Base-by-base conservation (phyloP, 148 eudicot species). In the Euryodendron excelsum region DNA sequence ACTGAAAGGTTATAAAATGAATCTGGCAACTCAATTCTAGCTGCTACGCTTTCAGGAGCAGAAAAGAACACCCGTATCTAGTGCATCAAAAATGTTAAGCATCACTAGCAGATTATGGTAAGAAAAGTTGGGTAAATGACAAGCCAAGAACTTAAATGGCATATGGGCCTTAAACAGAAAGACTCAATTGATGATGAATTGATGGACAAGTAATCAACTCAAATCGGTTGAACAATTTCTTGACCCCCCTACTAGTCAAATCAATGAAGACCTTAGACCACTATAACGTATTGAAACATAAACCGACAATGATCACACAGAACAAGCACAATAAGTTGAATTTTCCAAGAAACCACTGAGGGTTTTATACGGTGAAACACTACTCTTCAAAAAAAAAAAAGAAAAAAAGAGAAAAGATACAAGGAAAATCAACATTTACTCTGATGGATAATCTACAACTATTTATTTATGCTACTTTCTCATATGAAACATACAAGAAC, bases 21-120 rank as follows among this genome's bases (percentile, higher is more conserved):
- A 37, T 96, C 97, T 0, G 98, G 99, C 75, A 96, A 85, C 81
- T 86, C 93, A 80, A 96, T 96, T 79, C 80, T 92, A 5, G 98
- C 97, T 47, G 98, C 99, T 41, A 81, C 84, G 67, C 82, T 93
- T 77, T 92, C 99, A 63, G 97, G 69, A 36, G 90, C 97, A 31
- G 97, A 90, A 82, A 92, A 96, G 90, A 93, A 93, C 44, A 96
- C 97, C 60, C 85, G 85, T 48, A 85, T 86, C 89, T 96, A 75
- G 47, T 36, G 74, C 25, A 64, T 52, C 1, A 36, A 77, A 45
- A 41, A 41, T 4, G 8, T 1, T n/a, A n/a, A n/a, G n/a, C n/a
- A n/a, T n/a, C 62, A 79, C 37, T 33, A 31, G 75, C 76, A 61
- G 21, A 48, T 76, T 15, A 64, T 23, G n/a, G 23, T 18, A 45